These are phyloP conservation scores for Nicotiana tomentosiformis DNA, from an alignment of 257 asterid genomes.

Conservation along the genomic window DNA sequence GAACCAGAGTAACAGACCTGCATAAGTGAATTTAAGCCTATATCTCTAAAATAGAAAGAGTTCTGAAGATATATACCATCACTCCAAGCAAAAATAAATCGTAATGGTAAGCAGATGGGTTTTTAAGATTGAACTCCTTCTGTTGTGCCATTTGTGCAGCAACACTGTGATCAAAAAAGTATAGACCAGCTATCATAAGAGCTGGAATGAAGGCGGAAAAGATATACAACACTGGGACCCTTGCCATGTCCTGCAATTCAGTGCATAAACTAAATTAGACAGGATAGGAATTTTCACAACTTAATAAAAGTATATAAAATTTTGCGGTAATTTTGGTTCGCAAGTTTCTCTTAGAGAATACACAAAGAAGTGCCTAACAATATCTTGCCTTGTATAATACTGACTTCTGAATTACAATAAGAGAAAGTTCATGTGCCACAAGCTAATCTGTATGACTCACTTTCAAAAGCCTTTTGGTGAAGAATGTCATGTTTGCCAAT, in stretches of 20 bases:
- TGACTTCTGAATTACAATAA: neutral
- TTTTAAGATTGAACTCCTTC: slow-evolving; percentile 79
- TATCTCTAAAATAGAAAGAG: neutral
- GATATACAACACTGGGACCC: slow-evolving; percentile 51
- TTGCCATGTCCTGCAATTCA: slow-evolving; percentile 74
- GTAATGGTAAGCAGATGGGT: slow-evolving; percentile 80
- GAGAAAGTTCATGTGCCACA: neutral
- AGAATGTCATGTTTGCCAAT: neutral
- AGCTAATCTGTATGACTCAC: neutral
- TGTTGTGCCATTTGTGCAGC: slow-evolving; percentile 93
- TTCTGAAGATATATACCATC: slow-evolving; percentile 42
- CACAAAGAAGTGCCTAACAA: neutral
- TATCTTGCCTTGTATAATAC: neutral
- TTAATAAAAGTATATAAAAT: neutral
- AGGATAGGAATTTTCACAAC: neutral
- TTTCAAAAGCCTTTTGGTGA: neutral
- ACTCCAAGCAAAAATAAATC: slow-evolving; percentile 72
- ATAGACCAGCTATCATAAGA: slow-evolving; percentile 76
- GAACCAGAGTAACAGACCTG: neutral
- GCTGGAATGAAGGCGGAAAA: slow-evolving; percentile 90
- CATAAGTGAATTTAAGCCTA: neutral
- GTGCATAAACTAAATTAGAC: neutral
- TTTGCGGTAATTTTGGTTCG: neutral
- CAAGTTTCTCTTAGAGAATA: neutral
- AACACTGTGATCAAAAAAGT: slow-evolving; percentile 90